Percentiles rank a stretch among this genome's conserved stretches.
Evolutionary conservation across 345 rosid species (phyloP).

Genomic region (Garcia nutans): DNA sequence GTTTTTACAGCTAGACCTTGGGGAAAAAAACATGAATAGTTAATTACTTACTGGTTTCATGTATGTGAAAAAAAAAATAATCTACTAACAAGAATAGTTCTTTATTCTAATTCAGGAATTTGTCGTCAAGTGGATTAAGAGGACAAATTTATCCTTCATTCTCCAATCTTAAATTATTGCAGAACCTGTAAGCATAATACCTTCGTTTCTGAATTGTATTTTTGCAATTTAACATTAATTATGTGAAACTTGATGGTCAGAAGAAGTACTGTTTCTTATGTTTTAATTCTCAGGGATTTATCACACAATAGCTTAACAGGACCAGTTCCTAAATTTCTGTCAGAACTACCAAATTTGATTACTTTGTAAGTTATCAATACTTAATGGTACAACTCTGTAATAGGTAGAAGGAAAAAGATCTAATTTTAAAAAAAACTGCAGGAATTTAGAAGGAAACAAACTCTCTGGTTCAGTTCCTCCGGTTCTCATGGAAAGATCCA

Average conservation of each 20-base stretch:
- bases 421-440: not conserved
- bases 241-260: not conserved
- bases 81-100: not conserved
- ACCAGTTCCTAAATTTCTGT: slow-evolving; percentile 31
- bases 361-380: slow-evolving; percentile 32
- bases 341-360: slow-evolving; percentile 34
- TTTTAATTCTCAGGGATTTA: slow-evolving; percentile 28
- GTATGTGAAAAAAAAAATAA: slow-evolving; percentile 1
- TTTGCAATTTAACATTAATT: not conserved
- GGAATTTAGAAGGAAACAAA: slow-evolving; percentile 36
- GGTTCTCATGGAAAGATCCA: slow-evolving; percentile 18
- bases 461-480: slow-evolving; percentile 35
- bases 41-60: no score
- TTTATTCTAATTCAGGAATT: slow-evolving; percentile 27
- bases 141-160: slow-evolving; percentile 25
- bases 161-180: slow-evolving; percentile 23
- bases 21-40: no score
- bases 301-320: slow-evolving; percentile 28
- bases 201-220: not conserved
- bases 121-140: slow-evolving; percentile 27
- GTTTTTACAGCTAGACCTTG: slow-evolving; percentile 1
- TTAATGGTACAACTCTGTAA: not conserved
- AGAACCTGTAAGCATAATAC: slow-evolving; percentile 26
- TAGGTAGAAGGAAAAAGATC: not conserved
- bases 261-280: not conserved